Conservation (phyloP, 2,329 filamentous ascomycete genomes). For the Phoma sp. region DNA sequence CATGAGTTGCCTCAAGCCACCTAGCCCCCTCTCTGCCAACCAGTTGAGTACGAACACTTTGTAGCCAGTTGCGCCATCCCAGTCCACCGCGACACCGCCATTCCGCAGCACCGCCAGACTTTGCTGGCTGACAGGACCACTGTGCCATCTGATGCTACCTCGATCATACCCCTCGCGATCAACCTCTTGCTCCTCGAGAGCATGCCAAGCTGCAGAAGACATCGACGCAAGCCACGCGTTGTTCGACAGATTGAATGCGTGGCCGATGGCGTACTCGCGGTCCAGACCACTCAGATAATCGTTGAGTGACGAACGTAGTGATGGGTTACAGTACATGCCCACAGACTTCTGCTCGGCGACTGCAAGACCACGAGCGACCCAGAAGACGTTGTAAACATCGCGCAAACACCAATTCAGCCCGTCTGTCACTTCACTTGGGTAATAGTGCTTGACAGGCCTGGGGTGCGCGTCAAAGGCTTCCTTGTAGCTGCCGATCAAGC, state of each 20-base stretch:
- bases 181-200: constrained; percentile 57
- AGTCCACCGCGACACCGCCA: constrained; percentile 71
- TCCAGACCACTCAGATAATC: constrained; percentile 53
- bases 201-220: constrained; percentile 57
- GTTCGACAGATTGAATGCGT: constrained; percentile 57
- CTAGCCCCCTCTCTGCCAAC: constrained; percentile 69
- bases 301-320: constrained; percentile 54
- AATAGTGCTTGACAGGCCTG: constrained; percentile 49
- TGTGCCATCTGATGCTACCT: constrained; percentile 40
- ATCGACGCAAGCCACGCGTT: constrained; percentile 55
- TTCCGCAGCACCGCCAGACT: constrained; percentile 69
- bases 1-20: constrained; percentile 74
- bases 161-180: constrained; percentile 29
- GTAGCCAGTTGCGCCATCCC: constrained; percentile 80
- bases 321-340: constrained; percentile 60
- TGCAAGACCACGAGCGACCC: constrained; percentile 77
- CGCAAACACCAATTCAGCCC: constrained; percentile 85
- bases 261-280: constrained; percentile 47
- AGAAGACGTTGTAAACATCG: constrained; percentile 85
- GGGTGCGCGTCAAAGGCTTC: constrained; percentile 72
- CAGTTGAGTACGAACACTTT: constrained; percentile 74
- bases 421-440: constrained; percentile 50
- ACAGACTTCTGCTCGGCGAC: constrained; percentile 66
- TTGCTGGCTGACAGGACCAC: constrained; percentile 70
- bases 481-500: constrained; percentile 76